Base-by-base conservation (phyloP, 495 filamentous ascomycete genomes). In the Penicillium cataractarum region DNA sequence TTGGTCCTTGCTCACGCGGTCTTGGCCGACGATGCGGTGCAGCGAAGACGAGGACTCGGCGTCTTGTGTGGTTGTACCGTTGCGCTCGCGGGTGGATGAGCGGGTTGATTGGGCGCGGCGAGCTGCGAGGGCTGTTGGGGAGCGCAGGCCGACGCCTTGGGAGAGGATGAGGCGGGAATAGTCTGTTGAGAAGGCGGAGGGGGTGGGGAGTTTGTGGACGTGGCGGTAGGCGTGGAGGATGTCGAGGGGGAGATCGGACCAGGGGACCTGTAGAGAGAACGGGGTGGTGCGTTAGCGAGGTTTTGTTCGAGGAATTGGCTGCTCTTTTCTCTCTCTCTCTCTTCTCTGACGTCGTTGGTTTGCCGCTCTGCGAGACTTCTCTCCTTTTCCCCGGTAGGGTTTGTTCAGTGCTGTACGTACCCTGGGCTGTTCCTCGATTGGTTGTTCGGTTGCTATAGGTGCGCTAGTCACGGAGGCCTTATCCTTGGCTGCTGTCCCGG, bases 141-240 rank as follows among this genome's bases (percentile, higher is more conserved):
- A 81, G 55, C 71, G 76, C 21, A 86, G 76, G 24, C 92, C 92
- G 65, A 95, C 83, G 51, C 90, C 86, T 62, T 84, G 85, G 5
- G 87, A 87, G 60, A 96, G 84, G 24, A 92, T 78, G 67, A 88
- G 82, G 66, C 89, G 87, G 73, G 89, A 88, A 74, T 89, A 87
- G 37, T 89, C 83, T 60, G 81, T 89, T 61, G 84, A 81, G 80
- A 89, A 93, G 64, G 91, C 82, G 63, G 72, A 76, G 26, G 91
- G 88, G 1, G 88, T 89, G 65, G 84, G 80, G 65, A 96, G 82
- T 65, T 86, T 86, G 79, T 94, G 89, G 61, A 87, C 84, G 69
- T 90, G 86, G 61, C 91, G 88, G 80, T 96, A 96, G 70, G 85
- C 83, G 75, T 94, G 89, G 60, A 96, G 86, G 65, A 92, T 81